These are phyloP conservation scores for Penicillium antarcticum DNA, from an alignment of 495 filamentous ascomycete species.

Conservation along the genomic window DNA sequence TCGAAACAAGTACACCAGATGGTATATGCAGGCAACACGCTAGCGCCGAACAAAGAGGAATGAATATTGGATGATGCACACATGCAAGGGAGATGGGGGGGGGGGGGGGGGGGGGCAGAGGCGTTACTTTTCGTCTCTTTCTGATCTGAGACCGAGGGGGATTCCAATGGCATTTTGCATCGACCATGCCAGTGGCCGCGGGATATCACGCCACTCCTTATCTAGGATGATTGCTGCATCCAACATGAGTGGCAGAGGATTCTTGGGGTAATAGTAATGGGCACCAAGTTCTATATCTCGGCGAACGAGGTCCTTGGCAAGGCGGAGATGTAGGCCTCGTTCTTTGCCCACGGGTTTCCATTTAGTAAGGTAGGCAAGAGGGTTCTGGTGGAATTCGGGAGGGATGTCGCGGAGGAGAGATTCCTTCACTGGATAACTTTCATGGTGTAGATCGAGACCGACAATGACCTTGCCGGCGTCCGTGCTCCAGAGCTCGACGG, in stretches of 20 bases:
- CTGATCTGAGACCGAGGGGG: conserved; percentile 1
- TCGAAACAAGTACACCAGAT: conserved; percentile 9
- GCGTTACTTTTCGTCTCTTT: background rate
- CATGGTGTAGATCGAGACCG: conserved; percentile 25
- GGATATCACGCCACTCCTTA: conserved; percentile 22
- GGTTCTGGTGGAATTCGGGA: conserved; percentile 27
- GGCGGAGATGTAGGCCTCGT: conserved; percentile 19
- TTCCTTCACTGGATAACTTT: conserved; percentile 4
- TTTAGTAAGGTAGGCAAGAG: conserved; percentile 24
- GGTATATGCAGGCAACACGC: conserved; percentile 22
- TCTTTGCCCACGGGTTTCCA: conserved; percentile 15
- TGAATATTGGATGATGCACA: background rate
- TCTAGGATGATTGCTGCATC: conserved; percentile 29
- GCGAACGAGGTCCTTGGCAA: conserved; percentile 23
- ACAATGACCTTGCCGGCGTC: conserved; percentile 40
- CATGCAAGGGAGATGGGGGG: background rate
- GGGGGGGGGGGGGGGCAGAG: background rate
- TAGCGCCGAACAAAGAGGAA: conserved; percentile 8
- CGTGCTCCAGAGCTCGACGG: conserved; percentile 19
- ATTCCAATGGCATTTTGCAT: conserved; percentile 33
- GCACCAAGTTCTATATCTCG: conserved; percentile 27
- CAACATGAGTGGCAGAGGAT: conserved; percentile 31
- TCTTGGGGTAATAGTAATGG: conserved; percentile 13
- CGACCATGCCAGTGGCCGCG: conserved; percentile 26
- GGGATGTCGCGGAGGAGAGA: conserved; percentile 21